Evolutionary conservation across 805 yeast species (phyloP).

Genomic region (Wickerhamomyces xylosicus): DNA sequence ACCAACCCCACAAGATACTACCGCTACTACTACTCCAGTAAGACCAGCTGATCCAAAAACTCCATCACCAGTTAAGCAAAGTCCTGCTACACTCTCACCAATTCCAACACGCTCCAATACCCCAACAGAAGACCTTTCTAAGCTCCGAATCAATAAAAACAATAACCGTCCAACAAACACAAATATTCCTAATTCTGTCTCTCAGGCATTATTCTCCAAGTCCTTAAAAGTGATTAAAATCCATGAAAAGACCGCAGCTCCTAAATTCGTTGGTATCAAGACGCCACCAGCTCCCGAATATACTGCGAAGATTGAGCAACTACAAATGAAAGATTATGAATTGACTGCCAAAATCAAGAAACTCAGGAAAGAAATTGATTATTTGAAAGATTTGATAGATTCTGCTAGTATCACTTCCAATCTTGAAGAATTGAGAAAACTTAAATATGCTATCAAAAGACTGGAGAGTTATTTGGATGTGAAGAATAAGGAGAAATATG

Average conservation of each 20-base stretch:
- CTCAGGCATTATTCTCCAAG: slow-evolving; percentile 17
- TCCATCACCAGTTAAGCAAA: slow-evolving; percentile 7
- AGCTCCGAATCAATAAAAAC: background rate
- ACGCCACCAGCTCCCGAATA: slow-evolving; percentile 12
- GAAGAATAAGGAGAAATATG: slow-evolving; percentile 32
- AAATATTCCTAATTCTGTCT: slow-evolving; percentile 18
- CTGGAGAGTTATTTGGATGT: slow-evolving; percentile 29
- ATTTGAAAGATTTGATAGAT: slow-evolving; percentile 23
- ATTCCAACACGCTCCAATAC: background rate
- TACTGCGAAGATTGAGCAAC: slow-evolving; percentile 12
- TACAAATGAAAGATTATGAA: slow-evolving; percentile 23
- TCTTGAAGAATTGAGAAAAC: slow-evolving; percentile 24
- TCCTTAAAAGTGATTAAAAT: slow-evolving; percentile 18
- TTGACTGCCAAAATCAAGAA: slow-evolving; percentile 25
- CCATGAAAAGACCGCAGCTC: slow-evolving; percentile 14
- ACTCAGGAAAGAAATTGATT: slow-evolving; percentile 27
- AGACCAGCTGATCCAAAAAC: slow-evolving; percentile 7
- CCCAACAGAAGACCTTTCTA: slow-evolving; percentile 1
- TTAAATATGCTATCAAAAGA: slow-evolving; percentile 25
- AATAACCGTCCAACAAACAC: background rate
- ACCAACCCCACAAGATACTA: background rate
- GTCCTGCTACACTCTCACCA: slow-evolving; percentile 2
- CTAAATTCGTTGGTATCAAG: slow-evolving; percentile 17
- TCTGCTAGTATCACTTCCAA: slow-evolving; percentile 27
- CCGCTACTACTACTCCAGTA: too few relatives aligned